These are phyloP conservation scores for Lichtheimia ornata DNA, from an alignment of 371 early-diverging fungal genomes.

Conservation along the genomic window DNA sequence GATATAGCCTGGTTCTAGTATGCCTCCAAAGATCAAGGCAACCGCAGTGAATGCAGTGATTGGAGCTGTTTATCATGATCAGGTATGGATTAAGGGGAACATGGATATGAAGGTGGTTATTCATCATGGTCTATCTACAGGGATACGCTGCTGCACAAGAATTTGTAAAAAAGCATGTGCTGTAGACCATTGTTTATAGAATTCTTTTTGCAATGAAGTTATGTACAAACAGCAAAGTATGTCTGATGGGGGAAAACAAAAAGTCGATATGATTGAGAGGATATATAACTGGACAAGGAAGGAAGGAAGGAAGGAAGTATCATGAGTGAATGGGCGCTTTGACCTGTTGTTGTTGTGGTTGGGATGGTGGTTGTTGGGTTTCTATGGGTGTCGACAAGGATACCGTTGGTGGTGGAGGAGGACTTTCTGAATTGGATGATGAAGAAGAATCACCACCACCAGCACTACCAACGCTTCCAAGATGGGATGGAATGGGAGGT, in stretches of 20 bases:
- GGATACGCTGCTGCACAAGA: slow-evolving; percentile 19
- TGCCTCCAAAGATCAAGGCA: slow-evolving; percentile 30
- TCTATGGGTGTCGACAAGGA: neutral
- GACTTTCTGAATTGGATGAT: slow-evolving; percentile 6
- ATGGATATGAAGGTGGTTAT: neutral
- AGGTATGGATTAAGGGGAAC: slow-evolving; percentile 19
- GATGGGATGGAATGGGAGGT: slow-evolving; percentile 19
- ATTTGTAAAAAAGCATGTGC: slow-evolving; percentile 26
- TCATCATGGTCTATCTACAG: slow-evolving; percentile 4
- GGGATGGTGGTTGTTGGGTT: neutral
- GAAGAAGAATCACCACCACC: neutral
- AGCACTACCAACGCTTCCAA: neutral
- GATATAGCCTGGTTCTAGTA: neutral
- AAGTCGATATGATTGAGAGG: neutral
- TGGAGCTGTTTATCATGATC: slow-evolving; percentile 54
- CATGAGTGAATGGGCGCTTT: neutral
- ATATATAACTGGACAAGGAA: neutral
- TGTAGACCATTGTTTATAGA: neutral
- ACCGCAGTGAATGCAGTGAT: slow-evolving; percentile 48
- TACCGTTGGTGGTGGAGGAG: neutral
- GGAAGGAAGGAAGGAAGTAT: neutral
- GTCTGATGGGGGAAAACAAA: slow-evolving; percentile 7
- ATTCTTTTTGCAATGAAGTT: slow-evolving; percentile 1
- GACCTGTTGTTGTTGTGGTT: no score
- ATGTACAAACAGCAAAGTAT: slow-evolving; percentile 7